Evolutionary conservation across 208 protist species (phyloP), one percentile per base, ranked within the genome.

Genomic region (Acanthamoeba sp.): DNA sequence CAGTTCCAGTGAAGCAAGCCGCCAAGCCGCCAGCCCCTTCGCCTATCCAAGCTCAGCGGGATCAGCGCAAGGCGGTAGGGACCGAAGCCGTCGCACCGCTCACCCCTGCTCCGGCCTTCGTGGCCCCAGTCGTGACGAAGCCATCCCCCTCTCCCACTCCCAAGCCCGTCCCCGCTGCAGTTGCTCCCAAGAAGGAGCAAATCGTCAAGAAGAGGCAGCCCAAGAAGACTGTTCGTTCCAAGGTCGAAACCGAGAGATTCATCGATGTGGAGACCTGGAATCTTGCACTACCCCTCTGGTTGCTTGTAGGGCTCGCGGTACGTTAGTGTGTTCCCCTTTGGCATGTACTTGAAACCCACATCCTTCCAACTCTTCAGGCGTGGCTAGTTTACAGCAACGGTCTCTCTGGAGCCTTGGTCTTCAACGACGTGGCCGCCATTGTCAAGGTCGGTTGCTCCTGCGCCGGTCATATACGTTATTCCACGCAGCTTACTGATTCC

Each of bases 311-410:
- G 4, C 7, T 93, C 38, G 38, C 27, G 64, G 66, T 93, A 52
- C 34, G n/a, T 64, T 64, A 1, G 3, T 59, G 18, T 18, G 64
- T 82, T 82, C 1, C 16, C 29, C 20, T 7, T 42, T 85, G 36
- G 57, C 4, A 64, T 29, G 22, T 64, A 27, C 24, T 24, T 20
- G 57, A 64, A 45, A 76, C 7, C 18, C n/a, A 40, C 34, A 10
- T 50, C n/a, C 40, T 29, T 45, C 20, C 16, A 4, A 12, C 73
- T 84, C 32, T 78, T 45, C 76, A 85, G 76, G 76, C 76, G 57
- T 85, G 76, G 76, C 76, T 85, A 55, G 84, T 91, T 38, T 91
- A 73, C 57, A 71, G 48, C 34, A 91, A 91, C 84, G 84, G 52
- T 34, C 84, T 91, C 29, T 91, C 55, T 1, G 84, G 84, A 1